A percentile compares a stretch with the other conserved stretches of the same genome.
These are phyloP conservation scores for Pistacia vera DNA, from an alignment of 345 rosid genomes.

Conservation along the genomic window DNA sequence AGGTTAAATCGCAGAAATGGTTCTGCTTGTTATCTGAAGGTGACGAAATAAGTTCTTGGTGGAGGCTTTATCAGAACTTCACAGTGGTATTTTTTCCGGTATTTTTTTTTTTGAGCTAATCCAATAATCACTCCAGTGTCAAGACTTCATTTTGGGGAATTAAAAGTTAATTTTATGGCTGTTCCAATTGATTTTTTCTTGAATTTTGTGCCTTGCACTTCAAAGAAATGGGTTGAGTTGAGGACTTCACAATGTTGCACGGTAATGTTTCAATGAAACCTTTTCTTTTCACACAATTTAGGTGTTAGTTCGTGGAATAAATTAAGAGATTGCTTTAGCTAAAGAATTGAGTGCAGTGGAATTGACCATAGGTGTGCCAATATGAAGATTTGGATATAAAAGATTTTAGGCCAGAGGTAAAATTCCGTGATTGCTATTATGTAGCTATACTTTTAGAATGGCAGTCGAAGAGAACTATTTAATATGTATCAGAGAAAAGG, in stretches of 20 bases:
- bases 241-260: not conserved
- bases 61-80: conserved; percentile 29
- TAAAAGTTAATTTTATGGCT: not conserved
- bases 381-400: too few relatives aligned
- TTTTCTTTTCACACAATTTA: not conserved
- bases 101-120: conserved; percentile 21
- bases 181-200: not conserved
- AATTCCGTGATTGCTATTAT: too few relatives aligned
- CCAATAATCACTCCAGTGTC: conserved; percentile 34
- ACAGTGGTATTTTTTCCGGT: conserved; percentile 5
- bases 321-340: too few relatives aligned
- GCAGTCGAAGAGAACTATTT: not conserved
- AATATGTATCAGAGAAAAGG: too few relatives aligned
- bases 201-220: not conserved
- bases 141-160: conserved; percentile 27
- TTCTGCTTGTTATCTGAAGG: conserved; percentile 7
- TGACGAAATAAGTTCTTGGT: conserved; percentile 44
- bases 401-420: too few relatives aligned
- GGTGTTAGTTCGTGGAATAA: not conserved
- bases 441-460: too few relatives aligned
- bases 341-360: too few relatives aligned
- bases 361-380: too few relatives aligned
- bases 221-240: conserved; percentile 3
- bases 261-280: not conserved
- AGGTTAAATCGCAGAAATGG: conserved; percentile 36